phyloP scores from a whole-genome alignment of 2,329 filamentous ascomycete genomes.

The Macrophomina phaseolina region DNA sequence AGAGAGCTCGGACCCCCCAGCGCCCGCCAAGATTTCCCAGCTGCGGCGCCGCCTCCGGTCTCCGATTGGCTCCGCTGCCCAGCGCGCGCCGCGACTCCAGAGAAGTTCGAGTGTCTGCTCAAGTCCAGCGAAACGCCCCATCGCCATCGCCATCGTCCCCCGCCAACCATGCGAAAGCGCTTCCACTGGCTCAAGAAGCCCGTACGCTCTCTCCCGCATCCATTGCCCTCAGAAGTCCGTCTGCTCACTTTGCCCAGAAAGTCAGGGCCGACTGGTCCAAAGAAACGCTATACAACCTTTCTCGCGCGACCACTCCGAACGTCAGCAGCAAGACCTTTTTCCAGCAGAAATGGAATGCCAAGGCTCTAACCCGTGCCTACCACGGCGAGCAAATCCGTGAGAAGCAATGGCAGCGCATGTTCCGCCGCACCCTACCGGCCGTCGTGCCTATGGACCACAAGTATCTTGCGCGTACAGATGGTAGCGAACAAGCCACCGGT shows the following conservation, averaged over 20 bases:
- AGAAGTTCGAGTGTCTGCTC: constrained; percentile 16
- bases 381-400: constrained; percentile 95
- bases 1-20: constrained; percentile 15
- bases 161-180: constrained; percentile 56
- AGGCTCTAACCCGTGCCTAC: constrained; percentile 81
- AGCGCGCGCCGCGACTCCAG: constrained; percentile 5
- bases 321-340: constrained; percentile 73
- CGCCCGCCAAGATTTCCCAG: constrained; percentile 20
- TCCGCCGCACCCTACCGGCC: constrained; percentile 77
- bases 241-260: constrained; percentile 64
- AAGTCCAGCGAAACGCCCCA: constrained; percentile 11
- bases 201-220: constrained; percentile 54
- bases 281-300: constrained; percentile 92
- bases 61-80: constrained; percentile 17
- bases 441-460: constrained; percentile 83
- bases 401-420: constrained; percentile 93
- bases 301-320: constrained; percentile 49
- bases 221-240: not conserved
- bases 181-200: constrained; percentile 71
- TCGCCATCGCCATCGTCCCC: not conserved
- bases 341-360: constrained; percentile 97
- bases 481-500: constrained; percentile 80
- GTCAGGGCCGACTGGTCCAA: constrained; percentile 96
- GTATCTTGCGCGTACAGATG: constrained; percentile 81
- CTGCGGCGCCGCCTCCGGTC: not conserved